phyloP scores from a whole-genome alignment of 2,329 filamentous ascomycete species.

The Fusarium setosum region DNA sequence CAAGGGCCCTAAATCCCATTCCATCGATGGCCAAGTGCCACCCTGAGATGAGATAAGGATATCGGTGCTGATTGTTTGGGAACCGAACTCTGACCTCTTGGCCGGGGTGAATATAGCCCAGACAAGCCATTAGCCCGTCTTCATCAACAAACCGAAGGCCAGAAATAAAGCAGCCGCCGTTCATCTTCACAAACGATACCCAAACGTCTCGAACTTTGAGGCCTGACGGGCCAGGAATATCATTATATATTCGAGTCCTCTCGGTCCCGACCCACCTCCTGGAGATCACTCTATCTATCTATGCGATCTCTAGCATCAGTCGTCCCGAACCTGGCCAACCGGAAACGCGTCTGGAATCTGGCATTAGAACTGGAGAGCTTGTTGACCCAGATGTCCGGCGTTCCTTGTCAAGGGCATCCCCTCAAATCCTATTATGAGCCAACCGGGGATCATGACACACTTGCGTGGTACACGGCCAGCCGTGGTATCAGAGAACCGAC shows the following conservation, averaged over 20 bases:
- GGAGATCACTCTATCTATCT: neutral
- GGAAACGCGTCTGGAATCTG: slow-evolving; percentile 13
- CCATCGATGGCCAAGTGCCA: slow-evolving; percentile 14
- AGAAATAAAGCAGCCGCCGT: neutral
- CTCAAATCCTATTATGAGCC: slow-evolving; percentile 4
- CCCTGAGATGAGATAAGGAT: slow-evolving; percentile 6
- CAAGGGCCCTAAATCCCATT: slow-evolving; percentile 8
- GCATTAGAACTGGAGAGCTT: slow-evolving; percentile 1
- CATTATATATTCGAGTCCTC: slow-evolving; percentile 14
- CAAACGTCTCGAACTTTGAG: slow-evolving; percentile 3
- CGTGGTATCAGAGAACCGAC: neutral
- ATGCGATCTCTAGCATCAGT: neutral
- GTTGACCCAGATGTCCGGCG: neutral
- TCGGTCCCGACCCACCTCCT: neutral
- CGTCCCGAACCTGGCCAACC: neutral
- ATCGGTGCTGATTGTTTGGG: neutral
- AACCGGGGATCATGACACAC: neutral
- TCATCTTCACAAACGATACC: slow-evolving; percentile 13
- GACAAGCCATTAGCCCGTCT: neutral
- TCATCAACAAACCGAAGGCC: slow-evolving; percentile 5
- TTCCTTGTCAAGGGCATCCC: neutral
- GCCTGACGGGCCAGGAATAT: slow-evolving; percentile 6
- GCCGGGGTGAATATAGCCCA: slow-evolving; percentile 22
- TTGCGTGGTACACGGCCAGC: slow-evolving; percentile 7
- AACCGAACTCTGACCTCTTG: slow-evolving; percentile 1